Conservation (phyloP, 1,284 basidiomycete genomes). For the Rhodotorula sp. region DNA sequence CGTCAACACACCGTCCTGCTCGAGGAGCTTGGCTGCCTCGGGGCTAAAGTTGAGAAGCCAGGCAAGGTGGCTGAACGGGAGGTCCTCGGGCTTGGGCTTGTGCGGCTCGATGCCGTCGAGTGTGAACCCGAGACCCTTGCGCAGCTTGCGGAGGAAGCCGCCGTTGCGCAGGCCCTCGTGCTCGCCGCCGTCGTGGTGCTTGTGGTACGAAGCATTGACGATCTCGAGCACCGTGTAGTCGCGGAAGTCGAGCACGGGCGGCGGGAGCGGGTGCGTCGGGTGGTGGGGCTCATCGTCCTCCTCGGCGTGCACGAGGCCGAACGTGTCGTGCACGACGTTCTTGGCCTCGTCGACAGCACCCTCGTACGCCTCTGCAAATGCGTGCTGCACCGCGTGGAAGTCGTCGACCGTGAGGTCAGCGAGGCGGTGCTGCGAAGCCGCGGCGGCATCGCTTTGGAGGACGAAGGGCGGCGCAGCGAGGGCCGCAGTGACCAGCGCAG, state of each 20-base stretch:
- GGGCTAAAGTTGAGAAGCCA: slow-evolving; percentile 42
- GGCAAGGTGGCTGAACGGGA: slow-evolving; percentile 43
- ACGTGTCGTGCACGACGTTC: not conserved
- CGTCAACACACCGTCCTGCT: slow-evolving; percentile 8
- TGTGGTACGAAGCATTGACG: slow-evolving; percentile 40
- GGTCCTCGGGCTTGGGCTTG: slow-evolving; percentile 23
- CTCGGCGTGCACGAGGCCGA: not conserved
- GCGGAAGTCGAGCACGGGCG: slow-evolving; percentile 29
- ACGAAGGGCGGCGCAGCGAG: slow-evolving; percentile 10
- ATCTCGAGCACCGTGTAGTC: slow-evolving; percentile 44
- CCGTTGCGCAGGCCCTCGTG: not conserved
- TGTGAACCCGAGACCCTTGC: slow-evolving; percentile 7
- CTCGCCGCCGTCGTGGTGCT: slow-evolving; percentile 3
- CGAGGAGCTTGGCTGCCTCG: slow-evolving; percentile 23
- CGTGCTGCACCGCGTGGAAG: slow-evolving; percentile 20
- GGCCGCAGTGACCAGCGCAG: not conserved
- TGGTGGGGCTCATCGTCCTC: not conserved
- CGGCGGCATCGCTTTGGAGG: slow-evolving; percentile 3
- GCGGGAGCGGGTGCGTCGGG: slow-evolving; percentile 15
- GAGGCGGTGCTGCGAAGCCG: not conserved
- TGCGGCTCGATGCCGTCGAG: slow-evolving; percentile 1
- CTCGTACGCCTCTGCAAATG: slow-evolving; percentile 11
- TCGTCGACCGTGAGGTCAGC: slow-evolving; percentile 20
- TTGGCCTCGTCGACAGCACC: slow-evolving; percentile 1
- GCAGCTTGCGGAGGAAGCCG: not conserved